A percentile compares a stretch with the other conserved stretches of the same genome.
These are phyloP conservation scores for Talaromyces verruculosus DNA, from an alignment of 2,329 filamentous ascomycete genomes.

Conservation along the genomic window DNA sequence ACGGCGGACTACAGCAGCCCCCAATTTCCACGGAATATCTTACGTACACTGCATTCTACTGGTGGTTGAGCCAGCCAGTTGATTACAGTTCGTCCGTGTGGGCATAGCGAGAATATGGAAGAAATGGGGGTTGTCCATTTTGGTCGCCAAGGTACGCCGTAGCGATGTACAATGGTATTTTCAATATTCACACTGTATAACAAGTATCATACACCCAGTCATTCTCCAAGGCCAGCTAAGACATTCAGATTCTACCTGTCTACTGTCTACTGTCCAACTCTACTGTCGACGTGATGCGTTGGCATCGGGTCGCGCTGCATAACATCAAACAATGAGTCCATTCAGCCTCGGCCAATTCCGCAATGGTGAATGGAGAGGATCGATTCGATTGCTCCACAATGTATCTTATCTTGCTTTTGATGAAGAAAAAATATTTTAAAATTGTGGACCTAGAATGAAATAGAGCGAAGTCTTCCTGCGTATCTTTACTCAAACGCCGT, in stretches of 20 bases:
- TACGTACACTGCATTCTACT: background rate
- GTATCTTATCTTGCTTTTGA: background rate
- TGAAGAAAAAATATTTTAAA: background rate
- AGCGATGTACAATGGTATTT: background rate
- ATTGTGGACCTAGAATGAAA: background rate
- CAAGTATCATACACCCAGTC: background rate
- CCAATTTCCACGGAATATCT: background rate
- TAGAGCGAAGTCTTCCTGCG: background rate
- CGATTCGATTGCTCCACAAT: background rate
- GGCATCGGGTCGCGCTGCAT: constrained; percentile 8
- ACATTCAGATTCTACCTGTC: background rate
- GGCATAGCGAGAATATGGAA: background rate
- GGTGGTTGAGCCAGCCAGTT: no score
- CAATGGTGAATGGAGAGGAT: background rate
- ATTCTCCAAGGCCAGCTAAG: background rate
- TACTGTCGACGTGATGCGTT: background rate
- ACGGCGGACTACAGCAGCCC: background rate
- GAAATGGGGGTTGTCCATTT: background rate
- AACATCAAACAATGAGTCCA: background rate
- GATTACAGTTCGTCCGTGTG: background rate
- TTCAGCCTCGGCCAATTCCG: constrained; percentile 16
- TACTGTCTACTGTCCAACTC: background rate
- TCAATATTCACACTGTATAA: background rate
- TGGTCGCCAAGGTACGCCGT: background rate
- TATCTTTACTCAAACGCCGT: background rate